Conservation (phyloP, 495 filamentous ascomycete species). For the Podospora pseudocomata region DNA sequence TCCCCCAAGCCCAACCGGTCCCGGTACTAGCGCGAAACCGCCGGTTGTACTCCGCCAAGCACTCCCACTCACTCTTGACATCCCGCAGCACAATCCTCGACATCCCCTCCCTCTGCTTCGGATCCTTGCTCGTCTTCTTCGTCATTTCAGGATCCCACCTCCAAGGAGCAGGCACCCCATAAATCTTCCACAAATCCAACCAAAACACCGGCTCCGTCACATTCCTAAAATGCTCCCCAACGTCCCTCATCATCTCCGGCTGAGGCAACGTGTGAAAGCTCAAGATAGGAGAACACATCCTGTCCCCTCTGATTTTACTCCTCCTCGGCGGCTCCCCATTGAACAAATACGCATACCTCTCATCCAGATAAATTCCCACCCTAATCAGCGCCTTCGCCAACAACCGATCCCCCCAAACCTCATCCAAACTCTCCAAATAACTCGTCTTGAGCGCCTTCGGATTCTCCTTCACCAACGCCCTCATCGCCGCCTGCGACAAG, state of each 20-base stretch:
- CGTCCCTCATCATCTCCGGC: constrained; percentile 33
- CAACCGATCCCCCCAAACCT: constrained; percentile 43
- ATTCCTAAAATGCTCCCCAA: constrained; percentile 35
- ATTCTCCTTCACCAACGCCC: constrained; percentile 32
- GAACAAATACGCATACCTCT: constrained; percentile 43
- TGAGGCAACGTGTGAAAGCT: constrained; percentile 40
- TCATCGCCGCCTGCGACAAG: constrained; percentile 42
- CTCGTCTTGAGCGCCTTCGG: constrained; percentile 30
- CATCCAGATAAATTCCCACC: constrained; percentile 41
- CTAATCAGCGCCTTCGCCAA: constrained; percentile 41
- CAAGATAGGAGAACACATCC: constrained; percentile 41
- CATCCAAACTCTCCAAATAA: constrained; percentile 37
- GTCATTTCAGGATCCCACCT: constrained; percentile 27
- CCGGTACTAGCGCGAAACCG: neutral
- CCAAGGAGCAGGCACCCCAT: constrained; percentile 31
- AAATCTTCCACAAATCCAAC: constrained; percentile 39
- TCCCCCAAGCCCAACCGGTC: neutral
- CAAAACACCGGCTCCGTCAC: constrained; percentile 36
- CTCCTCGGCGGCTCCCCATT: constrained; percentile 43
- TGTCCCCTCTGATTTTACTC: constrained; percentile 40
- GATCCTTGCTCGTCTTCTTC: constrained; percentile 31
- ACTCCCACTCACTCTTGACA: constrained; percentile 28
- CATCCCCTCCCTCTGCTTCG: constrained; percentile 38
- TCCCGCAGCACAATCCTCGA: constrained; percentile 28
- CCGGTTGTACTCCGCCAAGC: constrained; percentile 27